Conservation (phyloP, 2,329 filamentous ascomycete species). For the Lecanicillium sp. region DNA sequence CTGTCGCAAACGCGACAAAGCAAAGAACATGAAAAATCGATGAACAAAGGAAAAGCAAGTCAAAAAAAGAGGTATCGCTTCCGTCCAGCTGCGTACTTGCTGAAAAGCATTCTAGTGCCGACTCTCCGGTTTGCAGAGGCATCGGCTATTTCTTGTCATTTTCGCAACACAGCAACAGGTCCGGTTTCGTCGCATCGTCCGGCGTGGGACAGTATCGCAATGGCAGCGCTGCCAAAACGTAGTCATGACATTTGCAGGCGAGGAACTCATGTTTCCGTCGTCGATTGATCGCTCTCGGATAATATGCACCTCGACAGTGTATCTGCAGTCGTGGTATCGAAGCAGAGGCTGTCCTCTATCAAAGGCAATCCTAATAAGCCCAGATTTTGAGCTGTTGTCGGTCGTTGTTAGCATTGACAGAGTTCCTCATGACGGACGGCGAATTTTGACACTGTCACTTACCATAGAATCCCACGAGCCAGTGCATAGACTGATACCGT, state of each 20-base stretch:
- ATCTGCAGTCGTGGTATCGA: conserved; percentile 18
- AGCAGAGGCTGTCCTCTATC: conserved; percentile 17
- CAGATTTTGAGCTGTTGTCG: conserved; percentile 68
- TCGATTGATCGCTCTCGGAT: no score
- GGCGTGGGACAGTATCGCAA: conserved; percentile 28
- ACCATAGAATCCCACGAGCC: conserved; percentile 99
- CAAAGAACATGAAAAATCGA: neutral
- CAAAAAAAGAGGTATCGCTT: conserved; percentile 26
- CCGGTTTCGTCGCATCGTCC: conserved; percentile 30
- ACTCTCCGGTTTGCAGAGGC: no score
- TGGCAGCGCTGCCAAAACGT: conserved; percentile 13
- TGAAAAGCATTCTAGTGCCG: conserved; percentile 16
- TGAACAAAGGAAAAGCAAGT: conserved; percentile 1
- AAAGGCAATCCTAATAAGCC: conserved; percentile 54
- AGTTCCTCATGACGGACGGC: conserved; percentile 18
- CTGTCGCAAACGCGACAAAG: neutral
- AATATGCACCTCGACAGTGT: no score
- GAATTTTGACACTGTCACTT: conserved; percentile 33
- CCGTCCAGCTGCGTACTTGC: conserved; percentile 15
- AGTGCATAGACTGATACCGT: conserved; percentile 97
- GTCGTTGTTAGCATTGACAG: no score
- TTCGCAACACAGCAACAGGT: neutral
- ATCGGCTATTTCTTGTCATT: conserved; percentile 10
- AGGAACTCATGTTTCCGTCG: no score
- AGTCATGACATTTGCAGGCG: neutral